phyloP scores from a whole-genome alignment of 306 rosid species.

The Dryas octopetala region DNA sequence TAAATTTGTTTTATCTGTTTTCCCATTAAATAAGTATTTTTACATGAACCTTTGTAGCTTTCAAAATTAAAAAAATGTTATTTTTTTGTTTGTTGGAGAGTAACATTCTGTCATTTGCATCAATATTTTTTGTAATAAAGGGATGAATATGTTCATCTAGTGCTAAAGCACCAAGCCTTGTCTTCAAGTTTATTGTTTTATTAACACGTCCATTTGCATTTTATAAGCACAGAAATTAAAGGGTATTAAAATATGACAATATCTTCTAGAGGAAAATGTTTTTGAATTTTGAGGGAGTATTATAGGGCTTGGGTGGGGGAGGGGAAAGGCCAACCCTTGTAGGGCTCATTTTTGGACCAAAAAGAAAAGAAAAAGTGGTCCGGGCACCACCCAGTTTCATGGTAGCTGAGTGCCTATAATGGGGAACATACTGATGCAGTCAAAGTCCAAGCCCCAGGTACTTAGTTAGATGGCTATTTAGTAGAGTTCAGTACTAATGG shows the following conservation, averaged over 20 bases:
- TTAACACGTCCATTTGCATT: background rate
- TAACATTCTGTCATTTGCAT: constrained; percentile 7
- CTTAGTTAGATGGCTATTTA: background rate
- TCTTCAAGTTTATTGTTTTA: background rate
- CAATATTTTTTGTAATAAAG: background rate
- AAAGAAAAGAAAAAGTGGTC: background rate
- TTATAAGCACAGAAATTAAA: background rate
- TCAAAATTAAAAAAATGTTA: background rate
- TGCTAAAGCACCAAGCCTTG: background rate
- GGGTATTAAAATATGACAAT: background rate
- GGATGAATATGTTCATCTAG: background rate
- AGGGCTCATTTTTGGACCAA: background rate
- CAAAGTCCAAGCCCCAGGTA: background rate
- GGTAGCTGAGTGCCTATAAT: background rate
- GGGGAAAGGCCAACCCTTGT: background rate
- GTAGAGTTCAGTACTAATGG: background rate
- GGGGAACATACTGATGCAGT: background rate
- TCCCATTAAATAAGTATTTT: background rate
- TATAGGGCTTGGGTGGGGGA: background rate
- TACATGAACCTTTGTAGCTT: background rate
- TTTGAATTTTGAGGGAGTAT: too few species aligned
- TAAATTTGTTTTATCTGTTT: background rate
- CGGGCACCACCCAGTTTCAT: background rate
- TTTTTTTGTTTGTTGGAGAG: background rate
- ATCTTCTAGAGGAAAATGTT: too few species aligned